phyloP scores from a whole-genome alignment of 495 filamentous ascomycete genomes.

The Letharia columbiana region DNA sequence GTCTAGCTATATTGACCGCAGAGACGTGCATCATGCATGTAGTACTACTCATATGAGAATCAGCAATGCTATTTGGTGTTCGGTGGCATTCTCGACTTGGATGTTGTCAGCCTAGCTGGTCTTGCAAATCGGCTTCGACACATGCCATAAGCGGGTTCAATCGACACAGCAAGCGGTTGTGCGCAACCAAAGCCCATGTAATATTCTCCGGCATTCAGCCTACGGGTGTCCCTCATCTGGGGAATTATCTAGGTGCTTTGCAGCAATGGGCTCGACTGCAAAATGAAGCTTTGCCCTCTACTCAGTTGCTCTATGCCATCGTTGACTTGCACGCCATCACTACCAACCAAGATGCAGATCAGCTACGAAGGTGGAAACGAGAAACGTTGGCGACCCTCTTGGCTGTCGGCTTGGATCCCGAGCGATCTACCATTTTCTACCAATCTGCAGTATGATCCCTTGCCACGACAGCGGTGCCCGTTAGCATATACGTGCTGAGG shows the following conservation, averaged over 20 bases:
- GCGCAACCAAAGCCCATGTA: slow-evolving; percentile 28
- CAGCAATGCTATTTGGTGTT: slow-evolving; percentile 3
- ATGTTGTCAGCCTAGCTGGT: background rate
- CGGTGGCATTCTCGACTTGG: background rate
- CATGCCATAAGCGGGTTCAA: background rate
- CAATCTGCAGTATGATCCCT: slow-evolving; percentile 54
- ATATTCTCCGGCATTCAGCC: slow-evolving; percentile 97
- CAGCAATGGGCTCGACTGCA: slow-evolving; percentile 77
- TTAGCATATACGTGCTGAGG: background rate
- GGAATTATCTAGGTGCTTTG: slow-evolving; percentile 93
- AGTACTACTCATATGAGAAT: background rate
- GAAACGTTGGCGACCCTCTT: slow-evolving; percentile 72
- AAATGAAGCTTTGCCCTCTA: slow-evolving; percentile 43
- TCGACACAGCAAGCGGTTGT: background rate
- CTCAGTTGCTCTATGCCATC: slow-evolving; percentile 68
- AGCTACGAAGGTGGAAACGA: slow-evolving; percentile 53
- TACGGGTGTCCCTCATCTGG: slow-evolving; percentile 89
- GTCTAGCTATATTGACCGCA: background rate
- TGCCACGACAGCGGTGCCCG: background rate
- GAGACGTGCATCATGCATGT: background rate
- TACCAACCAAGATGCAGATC: slow-evolving; percentile 49
- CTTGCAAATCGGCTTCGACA: background rate
- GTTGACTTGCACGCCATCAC: slow-evolving; percentile 94
- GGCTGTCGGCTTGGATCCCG: slow-evolving; percentile 74
- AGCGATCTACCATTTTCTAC: slow-evolving; percentile 70